Evolutionary conservation across 2,329 filamentous ascomycete genomes (phyloP).

Genomic region (Nemania serpens): DNA sequence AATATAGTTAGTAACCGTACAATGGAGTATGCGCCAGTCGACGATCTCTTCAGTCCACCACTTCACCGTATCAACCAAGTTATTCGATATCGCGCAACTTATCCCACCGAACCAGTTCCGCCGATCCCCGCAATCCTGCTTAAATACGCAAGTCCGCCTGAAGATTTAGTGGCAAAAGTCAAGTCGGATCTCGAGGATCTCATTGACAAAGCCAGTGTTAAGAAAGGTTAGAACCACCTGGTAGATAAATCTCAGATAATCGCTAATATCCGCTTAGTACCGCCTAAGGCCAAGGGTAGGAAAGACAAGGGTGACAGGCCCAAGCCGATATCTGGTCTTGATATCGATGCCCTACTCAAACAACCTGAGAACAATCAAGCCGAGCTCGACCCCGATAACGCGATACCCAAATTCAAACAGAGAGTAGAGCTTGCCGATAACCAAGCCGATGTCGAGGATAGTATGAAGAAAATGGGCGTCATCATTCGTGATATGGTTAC

Average conservation of each 20-base stretch:
- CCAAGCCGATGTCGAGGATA: conserved; percentile 65
- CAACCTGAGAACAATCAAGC: conserved; percentile 40
- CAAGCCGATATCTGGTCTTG: conserved; percentile 87
- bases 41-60: conserved; percentile 81
- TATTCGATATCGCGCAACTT: conserved; percentile 78
- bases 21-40: conserved; percentile 73
- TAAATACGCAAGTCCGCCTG: conserved; percentile 74
- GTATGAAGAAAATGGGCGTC: conserved; percentile 72
- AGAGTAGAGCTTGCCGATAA: conserved; percentile 66
- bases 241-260: conserved; percentile 26
- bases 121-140: conserved; percentile 67
- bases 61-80: conserved; percentile 90
- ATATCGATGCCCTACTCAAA: conserved; percentile 76
- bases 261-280: conserved; percentile 58
- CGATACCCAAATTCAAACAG: conserved; percentile 90
- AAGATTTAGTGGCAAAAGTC: conserved; percentile 65
- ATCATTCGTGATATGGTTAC: conserved; percentile 73
- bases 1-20: conserved; percentile 37
- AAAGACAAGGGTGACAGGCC: conserved; percentile 65
- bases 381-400: conserved; percentile 66
- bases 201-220: conserved; percentile 74
- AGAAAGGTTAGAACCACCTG: conserved; percentile 64
- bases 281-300: conserved; percentile 76
- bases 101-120: conserved; percentile 68
- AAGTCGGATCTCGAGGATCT: conserved; percentile 65